Percentiles rank a stretch among this genome's conserved stretches.
phyloP scores from a whole-genome alignment of 2,329 filamentous ascomycete genomes.

The Ceratocystis lukuohia region DNA sequence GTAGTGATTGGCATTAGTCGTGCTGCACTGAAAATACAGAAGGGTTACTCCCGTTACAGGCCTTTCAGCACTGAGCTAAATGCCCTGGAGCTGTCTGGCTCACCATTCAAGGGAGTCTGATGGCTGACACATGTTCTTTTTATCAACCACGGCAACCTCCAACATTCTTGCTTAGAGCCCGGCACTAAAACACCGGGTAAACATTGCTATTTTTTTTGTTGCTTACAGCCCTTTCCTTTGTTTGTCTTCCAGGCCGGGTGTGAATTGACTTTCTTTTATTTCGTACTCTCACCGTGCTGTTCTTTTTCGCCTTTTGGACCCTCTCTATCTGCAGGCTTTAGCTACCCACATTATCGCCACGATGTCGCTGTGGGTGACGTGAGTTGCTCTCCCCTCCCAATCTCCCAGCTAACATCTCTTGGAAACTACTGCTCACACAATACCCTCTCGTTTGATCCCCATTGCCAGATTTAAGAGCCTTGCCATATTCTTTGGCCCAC shows the following conservation, averaged over 20 bases:
- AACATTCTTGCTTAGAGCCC: neutral
- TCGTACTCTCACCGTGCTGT: neutral
- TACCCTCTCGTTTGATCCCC: neutral
- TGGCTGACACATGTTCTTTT: slow-evolving; percentile 7
- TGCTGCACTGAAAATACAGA: neutral
- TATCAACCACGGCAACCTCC: neutral
- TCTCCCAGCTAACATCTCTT: neutral
- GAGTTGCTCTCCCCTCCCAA: slow-evolving; percentile 8
- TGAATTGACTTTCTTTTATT: neutral
- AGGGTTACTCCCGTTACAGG: neutral
- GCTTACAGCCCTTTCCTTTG: neutral
- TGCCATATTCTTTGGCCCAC: slow-evolving; percentile 52
- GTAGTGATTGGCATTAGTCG: neutral
- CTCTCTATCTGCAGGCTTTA: neutral
- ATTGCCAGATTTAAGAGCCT: slow-evolving; percentile 39
- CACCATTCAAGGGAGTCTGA: neutral
- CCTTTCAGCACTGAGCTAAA: neutral
- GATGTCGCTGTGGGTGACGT: slow-evolving; percentile 19
- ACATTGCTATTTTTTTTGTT: neutral
- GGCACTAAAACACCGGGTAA: neutral
- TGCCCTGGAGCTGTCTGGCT: neutral
- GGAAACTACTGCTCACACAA: neutral
- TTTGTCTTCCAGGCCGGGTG: neutral
- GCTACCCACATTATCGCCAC: slow-evolving; percentile 3
- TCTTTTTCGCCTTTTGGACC: neutral